A percentile compares a stretch with the other conserved stretches of the same genome.
Conservation (phyloP, 148 eudicot species). For the Dianthus caryophyllus region DNA sequence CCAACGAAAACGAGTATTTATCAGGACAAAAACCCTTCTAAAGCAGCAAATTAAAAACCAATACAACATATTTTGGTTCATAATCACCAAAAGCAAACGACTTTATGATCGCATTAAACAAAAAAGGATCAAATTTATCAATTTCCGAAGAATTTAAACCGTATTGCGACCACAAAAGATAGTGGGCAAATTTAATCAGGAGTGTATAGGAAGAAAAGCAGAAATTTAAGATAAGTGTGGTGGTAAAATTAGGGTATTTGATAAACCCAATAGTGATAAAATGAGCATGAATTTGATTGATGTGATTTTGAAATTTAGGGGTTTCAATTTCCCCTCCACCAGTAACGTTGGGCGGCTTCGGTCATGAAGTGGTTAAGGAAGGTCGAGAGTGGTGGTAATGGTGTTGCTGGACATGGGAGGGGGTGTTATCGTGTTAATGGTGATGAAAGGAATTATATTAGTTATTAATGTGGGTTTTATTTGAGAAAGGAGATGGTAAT, state of each 20-base stretch:
- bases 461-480: no score
- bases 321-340: no score
- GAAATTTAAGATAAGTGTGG: constrained; percentile 54
- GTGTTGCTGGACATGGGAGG: no score
- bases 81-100: constrained; percentile 40
- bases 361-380: no score
- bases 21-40: constrained; percentile 51
- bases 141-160: neutral
- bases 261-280: constrained; percentile 59
- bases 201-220: constrained; percentile 40
- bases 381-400: no score
- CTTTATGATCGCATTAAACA: constrained; percentile 65
- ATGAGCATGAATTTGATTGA: constrained; percentile 64
- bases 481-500: no score
- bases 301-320: no score
- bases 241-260: constrained; percentile 40
- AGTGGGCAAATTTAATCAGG: constrained; percentile 47
- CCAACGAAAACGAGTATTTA: constrained; percentile 61
- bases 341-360: no score
- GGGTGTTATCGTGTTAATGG: no score
- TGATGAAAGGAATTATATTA: no score
- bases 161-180: constrained; percentile 38
- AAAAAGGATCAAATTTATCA: constrained; percentile 41
- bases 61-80: constrained; percentile 46
- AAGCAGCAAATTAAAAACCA: constrained; percentile 44